Evolutionary conservation across 495 filamentous ascomycete genomes (phyloP).

Genomic region (Tetracladium setigerum): DNA sequence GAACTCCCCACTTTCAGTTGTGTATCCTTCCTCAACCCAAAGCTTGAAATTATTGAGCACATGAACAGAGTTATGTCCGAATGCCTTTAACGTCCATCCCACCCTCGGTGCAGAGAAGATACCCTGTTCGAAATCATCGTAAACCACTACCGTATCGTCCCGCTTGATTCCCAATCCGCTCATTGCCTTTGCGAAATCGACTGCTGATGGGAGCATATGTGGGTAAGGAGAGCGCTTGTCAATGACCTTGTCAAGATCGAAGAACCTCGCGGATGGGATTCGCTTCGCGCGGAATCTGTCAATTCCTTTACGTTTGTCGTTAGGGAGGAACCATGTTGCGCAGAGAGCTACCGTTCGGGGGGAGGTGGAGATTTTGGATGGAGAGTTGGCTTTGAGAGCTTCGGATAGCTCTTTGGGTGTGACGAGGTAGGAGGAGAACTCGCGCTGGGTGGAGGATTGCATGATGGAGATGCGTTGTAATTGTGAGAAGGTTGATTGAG

Average conservation of each 20-base stretch:
- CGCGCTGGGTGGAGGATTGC: constrained; percentile 20
- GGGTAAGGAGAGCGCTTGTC: constrained; percentile 84
- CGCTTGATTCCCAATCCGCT: constrained; percentile 72
- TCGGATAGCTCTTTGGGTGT: constrained; percentile 73
- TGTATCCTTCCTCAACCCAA: constrained; percentile 76
- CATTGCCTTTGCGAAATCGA: constrained; percentile 83
- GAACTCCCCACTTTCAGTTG: constrained; percentile 70
- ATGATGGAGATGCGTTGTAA: constrained; percentile 7
- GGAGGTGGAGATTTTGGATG: constrained; percentile 63
- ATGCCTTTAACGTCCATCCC: constrained; percentile 84
- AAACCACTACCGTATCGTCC: constrained; percentile 87
- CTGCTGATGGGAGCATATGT: constrained; percentile 86
- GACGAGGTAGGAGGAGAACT: constrained; percentile 74
- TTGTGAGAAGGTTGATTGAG: constrained; percentile 2
- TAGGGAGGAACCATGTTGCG: constrained; percentile 93
- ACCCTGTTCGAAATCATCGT: constrained; percentile 79
- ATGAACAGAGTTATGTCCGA: constrained; percentile 86
- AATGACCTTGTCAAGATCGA: constrained; percentile 86
- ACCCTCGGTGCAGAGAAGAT: constrained; percentile 92
- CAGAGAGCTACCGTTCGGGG: constrained; percentile 82
- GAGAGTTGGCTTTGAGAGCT: constrained; percentile 69
- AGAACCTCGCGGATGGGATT: constrained; percentile 88
- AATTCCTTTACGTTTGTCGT: constrained; percentile 73
- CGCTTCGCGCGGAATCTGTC: constrained; percentile 67
- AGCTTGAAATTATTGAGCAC: constrained; percentile 88